Conservation (phyloP, 768 basidiomycete genomes). For the Mycena rebaudengoi region DNA sequence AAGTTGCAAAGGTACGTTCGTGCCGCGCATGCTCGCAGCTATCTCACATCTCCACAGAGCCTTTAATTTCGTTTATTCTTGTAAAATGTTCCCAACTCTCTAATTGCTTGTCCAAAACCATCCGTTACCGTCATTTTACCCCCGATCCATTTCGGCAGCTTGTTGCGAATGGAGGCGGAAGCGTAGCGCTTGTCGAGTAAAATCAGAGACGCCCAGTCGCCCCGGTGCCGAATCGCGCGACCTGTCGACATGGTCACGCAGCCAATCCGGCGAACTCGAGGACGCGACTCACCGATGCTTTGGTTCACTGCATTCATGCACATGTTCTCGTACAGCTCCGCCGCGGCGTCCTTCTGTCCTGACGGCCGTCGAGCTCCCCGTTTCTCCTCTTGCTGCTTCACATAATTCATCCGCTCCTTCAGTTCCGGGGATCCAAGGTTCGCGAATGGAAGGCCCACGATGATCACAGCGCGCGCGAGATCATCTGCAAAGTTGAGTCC, state of each 20-base stretch:
- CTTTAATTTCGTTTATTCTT: conserved; percentile 55
- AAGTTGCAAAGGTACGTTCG: too few species aligned
- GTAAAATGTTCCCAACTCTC: conserved; percentile 75
- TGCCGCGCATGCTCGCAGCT: too few species aligned
- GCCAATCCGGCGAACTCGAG: background rate
- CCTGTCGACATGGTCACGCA: conserved; percentile 53
- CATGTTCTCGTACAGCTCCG: conserved; percentile 90
- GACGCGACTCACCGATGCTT: conserved; percentile 83
- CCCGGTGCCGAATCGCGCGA: conserved; percentile 89
- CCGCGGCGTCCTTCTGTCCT: conserved; percentile 70
- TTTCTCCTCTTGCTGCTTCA: conserved; percentile 65
- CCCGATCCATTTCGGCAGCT: conserved; percentile 94
- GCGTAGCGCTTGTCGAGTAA: conserved; percentile 88
- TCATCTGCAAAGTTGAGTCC: conserved; percentile 83
- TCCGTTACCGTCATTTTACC: conserved; percentile 63
- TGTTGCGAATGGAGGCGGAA: conserved; percentile 69
- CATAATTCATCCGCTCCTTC: conserved; percentile 91
- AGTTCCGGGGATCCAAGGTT: conserved; percentile 92
- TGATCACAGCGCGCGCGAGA: conserved; percentile 85
- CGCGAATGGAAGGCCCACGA: conserved; percentile 93
- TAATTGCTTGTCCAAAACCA: conserved; percentile 77
- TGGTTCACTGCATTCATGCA: conserved; percentile 97
- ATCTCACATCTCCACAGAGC: too few species aligned
- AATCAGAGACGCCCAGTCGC: conserved; percentile 92
- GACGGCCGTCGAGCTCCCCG: conserved; percentile 40